Conservation (phyloP, 2,329 filamentous ascomycete species). For the Aspergillus unguis region DNA sequence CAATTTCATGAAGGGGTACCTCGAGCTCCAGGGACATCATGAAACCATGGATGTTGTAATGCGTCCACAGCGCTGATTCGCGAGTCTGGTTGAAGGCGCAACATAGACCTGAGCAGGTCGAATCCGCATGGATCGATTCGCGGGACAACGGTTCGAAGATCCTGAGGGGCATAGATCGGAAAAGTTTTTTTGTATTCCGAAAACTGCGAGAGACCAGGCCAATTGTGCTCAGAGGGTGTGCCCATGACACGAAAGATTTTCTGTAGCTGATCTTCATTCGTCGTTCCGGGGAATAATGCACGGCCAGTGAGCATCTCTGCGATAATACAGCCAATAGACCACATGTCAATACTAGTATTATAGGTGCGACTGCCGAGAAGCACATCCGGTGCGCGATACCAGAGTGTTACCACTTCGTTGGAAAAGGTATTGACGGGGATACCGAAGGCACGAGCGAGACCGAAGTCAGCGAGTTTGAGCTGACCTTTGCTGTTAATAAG, state of each 20-base stretch:
- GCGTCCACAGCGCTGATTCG: constrained; percentile 81
- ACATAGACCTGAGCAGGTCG: constrained; percentile 79
- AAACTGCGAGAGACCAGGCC: constrained; percentile 87
- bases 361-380: constrained; percentile 87
- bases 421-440: constrained; percentile 99
- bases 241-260: constrained; percentile 97
- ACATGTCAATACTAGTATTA: constrained; percentile 98
- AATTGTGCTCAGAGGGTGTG: constrained; percentile 85
- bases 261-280: constrained; percentile 91
- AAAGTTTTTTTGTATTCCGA: constrained; percentile 92
- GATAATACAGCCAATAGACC: constrained; percentile 97
- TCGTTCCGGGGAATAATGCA: constrained; percentile 89
- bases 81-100: constrained; percentile 83
- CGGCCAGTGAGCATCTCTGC: constrained; percentile 96
- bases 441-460: constrained; percentile 86
- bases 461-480: constrained; percentile 91
- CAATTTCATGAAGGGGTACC: background rate
- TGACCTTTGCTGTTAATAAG: constrained; percentile 88
- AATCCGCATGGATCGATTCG: constrained; percentile 81
- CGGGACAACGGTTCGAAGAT: constrained; percentile 75
- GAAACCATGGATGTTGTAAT: constrained; percentile 82
- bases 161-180: constrained; percentile 85
- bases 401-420: constrained; percentile 92
- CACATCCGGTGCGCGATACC: constrained; percentile 94
- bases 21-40: constrained; percentile 7